phyloP scores from a whole-genome alignment of 2,329 filamentous ascomycete genomes.

The Aspergillaceae sp. region DNA sequence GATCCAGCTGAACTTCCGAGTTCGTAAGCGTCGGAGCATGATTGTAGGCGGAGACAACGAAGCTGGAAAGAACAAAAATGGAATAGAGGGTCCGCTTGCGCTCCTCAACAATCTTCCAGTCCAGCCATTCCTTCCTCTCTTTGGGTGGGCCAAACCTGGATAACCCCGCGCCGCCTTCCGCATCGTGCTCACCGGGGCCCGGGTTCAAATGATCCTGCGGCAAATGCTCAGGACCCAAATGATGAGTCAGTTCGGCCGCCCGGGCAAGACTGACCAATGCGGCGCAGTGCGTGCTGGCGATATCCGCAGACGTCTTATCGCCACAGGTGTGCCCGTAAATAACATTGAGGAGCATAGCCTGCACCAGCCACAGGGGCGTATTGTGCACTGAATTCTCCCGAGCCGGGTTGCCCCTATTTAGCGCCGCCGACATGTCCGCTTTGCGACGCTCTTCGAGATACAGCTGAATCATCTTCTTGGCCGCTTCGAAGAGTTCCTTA shows the following conservation, averaged over 20 bases:
- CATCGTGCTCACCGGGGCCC: constrained; percentile 46
- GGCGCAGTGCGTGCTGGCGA: constrained; percentile 84
- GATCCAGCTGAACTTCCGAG: constrained; percentile 79
- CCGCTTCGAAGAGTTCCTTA: constrained; percentile 79
- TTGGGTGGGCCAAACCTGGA: constrained; percentile 21
- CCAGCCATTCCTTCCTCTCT: constrained; percentile 60
- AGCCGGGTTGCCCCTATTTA: constrained; percentile 44
- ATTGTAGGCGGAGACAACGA: constrained; percentile 87
- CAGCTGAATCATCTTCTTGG: constrained; percentile 89
- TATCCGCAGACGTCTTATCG: constrained; percentile 82
- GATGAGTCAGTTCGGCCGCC: constrained; percentile 65
- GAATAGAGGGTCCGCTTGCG: constrained; percentile 86
- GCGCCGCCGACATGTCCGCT: constrained; percentile 61
- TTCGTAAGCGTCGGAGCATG: constrained; percentile 85
- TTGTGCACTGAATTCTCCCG: constrained; percentile 60
- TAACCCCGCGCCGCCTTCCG: constrained; percentile 28
- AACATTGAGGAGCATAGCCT: constrained; percentile 93
- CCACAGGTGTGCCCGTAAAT: constrained; percentile 93
- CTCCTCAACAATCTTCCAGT: constrained; percentile 83
- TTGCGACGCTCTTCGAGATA: constrained; percentile 88
- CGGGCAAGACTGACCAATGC: constrained; percentile 84
- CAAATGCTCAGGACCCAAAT: constrained; percentile 30
- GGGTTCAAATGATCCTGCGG: constrained; percentile 36
- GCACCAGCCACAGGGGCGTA: constrained; percentile 86
- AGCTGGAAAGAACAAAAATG: constrained; percentile 83